Evolutionary conservation across 2,329 filamentous ascomycete species (phyloP).

Genomic region (Stemphylium lycopersici): DNA sequence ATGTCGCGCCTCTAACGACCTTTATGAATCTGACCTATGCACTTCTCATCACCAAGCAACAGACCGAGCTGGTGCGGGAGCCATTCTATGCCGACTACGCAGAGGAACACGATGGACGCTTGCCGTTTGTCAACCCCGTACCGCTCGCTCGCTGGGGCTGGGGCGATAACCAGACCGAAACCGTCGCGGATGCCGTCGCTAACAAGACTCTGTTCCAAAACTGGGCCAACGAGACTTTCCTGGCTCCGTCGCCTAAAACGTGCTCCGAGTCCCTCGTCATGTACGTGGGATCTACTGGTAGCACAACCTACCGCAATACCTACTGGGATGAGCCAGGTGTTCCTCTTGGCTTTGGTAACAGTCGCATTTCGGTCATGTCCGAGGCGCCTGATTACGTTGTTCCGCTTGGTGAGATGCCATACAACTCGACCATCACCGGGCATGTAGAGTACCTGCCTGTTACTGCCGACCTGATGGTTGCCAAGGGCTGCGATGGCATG

Average conservation of each 20-base stretch:
- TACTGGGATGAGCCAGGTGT: conserved; percentile 52
- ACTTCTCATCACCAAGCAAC: conserved; percentile 56
- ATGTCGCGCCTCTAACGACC: conserved; percentile 39
- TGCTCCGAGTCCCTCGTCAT: conserved; percentile 60
- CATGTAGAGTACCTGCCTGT: conserved; percentile 63
- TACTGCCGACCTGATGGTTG: conserved; percentile 62
- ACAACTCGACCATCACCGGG: conserved; percentile 56
- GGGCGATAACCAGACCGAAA: conserved; percentile 49
- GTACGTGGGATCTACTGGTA: conserved; percentile 52
- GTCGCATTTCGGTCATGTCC: conserved; percentile 56
- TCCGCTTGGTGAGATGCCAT: conserved; percentile 53
- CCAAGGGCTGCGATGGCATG: conserved; percentile 66
- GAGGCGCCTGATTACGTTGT: conserved; percentile 57
- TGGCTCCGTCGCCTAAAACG: conserved; percentile 49
- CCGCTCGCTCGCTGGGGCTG: conserved; percentile 57
- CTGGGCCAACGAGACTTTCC: conserved; percentile 57
- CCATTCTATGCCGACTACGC: conserved; percentile 60
- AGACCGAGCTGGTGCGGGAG: conserved; percentile 53
- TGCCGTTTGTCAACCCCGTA: conserved; percentile 58
- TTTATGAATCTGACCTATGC: conserved; percentile 56
- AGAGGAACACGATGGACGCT: conserved; percentile 52
- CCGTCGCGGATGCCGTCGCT: conserved; percentile 52
- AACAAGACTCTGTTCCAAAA: conserved; percentile 59
- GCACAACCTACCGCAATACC: conserved; percentile 54
- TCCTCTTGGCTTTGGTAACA: conserved; percentile 56